Conservation (phyloP, 108 stramenopile genomes). For the Pseudonitzschia multiseries region DNA sequence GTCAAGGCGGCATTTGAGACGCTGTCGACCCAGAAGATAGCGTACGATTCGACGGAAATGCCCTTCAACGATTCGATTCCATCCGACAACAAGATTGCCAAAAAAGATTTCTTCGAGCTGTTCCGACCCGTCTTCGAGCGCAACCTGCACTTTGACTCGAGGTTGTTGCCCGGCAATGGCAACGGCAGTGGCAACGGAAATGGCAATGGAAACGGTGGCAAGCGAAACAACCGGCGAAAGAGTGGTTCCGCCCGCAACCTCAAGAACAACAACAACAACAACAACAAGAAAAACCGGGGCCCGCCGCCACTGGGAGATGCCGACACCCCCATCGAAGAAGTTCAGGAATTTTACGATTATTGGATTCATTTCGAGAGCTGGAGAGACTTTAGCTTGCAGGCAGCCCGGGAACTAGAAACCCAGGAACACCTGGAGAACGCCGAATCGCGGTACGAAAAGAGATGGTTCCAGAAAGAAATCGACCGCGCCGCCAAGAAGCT, state of each 20-base stretch:
- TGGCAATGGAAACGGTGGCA: constrained; percentile 30
- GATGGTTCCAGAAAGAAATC: constrained; percentile 98
- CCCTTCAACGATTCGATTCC: constrained; percentile 96
- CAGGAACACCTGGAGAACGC: constrained; percentile 83
- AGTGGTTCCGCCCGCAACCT: constrained; percentile 21
- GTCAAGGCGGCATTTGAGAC: constrained; percentile 96
- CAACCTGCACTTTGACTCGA: constrained; percentile 90
- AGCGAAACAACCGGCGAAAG: constrained; percentile 32
- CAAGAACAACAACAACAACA: constrained; percentile 7
- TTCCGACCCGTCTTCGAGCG: constrained; percentile 71
- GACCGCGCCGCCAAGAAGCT: constrained; percentile 86
- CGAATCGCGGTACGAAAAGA: constrained; percentile 90
- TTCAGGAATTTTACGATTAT: constrained; percentile 93
- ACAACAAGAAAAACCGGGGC: constrained; percentile 15
- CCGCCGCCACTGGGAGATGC: constrained; percentile 91
- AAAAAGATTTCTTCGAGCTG: constrained; percentile 40
- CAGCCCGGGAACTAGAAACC: constrained; percentile 73
- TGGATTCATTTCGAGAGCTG: constrained; percentile 96
- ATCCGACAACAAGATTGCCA: constrained; percentile 16
- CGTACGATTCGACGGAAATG: constrained; percentile 90
- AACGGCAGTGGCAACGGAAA: constrained; percentile 22
- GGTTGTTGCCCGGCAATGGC: constrained; percentile 27
- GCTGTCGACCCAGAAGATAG: constrained; percentile 74
- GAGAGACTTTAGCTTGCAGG: constrained; percentile 92
- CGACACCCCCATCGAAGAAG: constrained; percentile 79